A percentile compares a stretch with the other conserved stretches of the same genome.
These are phyloP conservation scores for Cladophialophora carrionii DNA, from an alignment of 2,329 filamentous ascomycete species.

Conservation along the genomic window DNA sequence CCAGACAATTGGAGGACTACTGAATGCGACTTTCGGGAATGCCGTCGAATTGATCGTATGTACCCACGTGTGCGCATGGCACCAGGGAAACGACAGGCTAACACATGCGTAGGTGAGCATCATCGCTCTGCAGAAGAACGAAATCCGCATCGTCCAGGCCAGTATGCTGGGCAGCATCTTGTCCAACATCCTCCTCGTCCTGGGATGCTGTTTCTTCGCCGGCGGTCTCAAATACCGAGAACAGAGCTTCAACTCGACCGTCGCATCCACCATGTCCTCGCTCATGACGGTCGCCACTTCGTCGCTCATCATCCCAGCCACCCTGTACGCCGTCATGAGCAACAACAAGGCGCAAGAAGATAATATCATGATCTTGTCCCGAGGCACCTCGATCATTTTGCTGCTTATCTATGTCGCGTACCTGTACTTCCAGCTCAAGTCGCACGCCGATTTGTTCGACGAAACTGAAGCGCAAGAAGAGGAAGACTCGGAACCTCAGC, in stretches of 20 bases:
- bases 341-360: slow-evolving; percentile 44
- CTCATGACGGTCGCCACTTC: slow-evolving; percentile 76
- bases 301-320: slow-evolving; percentile 77
- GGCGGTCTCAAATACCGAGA: slow-evolving; percentile 72
- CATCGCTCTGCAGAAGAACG: slow-evolving; percentile 78
- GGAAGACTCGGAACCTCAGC: slow-evolving; percentile 48
- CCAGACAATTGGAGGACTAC: slow-evolving; percentile 63
- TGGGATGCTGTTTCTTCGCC: slow-evolving; percentile 78
- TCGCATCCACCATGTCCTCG: slow-evolving; percentile 61
- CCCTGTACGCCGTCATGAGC: slow-evolving; percentile 69
- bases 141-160: slow-evolving; percentile 95
- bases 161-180: slow-evolving; percentile 96
- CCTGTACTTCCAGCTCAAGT: slow-evolving; percentile 75
- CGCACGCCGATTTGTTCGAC: slow-evolving; percentile 74
- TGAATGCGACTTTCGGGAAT: slow-evolving; percentile 70
- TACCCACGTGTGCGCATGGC: slow-evolving; percentile 69
- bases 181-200: slow-evolving; percentile 87
- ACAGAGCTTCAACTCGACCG: slow-evolving; percentile 61
- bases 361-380: slow-evolving; percentile 72
- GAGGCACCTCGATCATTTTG: slow-evolving; percentile 75
- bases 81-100: slow-evolving; percentile 76
- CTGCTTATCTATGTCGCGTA: slow-evolving; percentile 75
- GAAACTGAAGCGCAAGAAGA: slow-evolving; percentile 45
- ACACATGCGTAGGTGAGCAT: slow-evolving; percentile 73
- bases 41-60: slow-evolving; percentile 69